These are phyloP conservation scores for Centella asiatica DNA, from an alignment of 129 eudicot genomes.

Conservation along the genomic window DNA sequence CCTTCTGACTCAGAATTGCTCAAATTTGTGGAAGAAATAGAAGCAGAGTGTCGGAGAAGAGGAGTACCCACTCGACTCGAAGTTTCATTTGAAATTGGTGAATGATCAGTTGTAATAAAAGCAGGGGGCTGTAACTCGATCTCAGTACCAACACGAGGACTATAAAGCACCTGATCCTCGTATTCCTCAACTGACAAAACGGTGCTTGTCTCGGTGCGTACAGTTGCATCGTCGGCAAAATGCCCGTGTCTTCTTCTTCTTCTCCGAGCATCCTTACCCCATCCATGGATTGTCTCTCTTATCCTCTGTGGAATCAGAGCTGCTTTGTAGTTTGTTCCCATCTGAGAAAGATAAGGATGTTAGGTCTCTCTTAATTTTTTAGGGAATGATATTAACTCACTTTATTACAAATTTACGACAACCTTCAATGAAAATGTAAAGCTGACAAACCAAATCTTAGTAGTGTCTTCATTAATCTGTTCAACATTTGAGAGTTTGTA, in stretches of 20 bases:
- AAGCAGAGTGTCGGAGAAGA: conserved; percentile 66
- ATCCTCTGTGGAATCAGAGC: conserved; percentile 89
- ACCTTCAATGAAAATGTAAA: too few relatives aligned
- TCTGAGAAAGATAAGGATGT: conserved; percentile 37
- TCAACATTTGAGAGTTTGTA: too few relatives aligned
- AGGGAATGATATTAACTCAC: too few relatives aligned
- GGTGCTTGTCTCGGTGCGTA: conserved; percentile 80
- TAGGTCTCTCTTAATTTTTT: neutral
- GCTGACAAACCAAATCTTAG: too few relatives aligned
- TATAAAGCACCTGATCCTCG: conserved; percentile 50
- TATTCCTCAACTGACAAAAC: conserved; percentile 71
- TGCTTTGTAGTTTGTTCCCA: conserved; percentile 99
- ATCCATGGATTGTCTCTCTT: conserved; percentile 85
- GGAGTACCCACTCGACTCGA: conserved; percentile 79
- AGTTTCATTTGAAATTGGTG: conserved; percentile 44
- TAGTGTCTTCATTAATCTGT: too few relatives aligned
- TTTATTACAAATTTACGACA: too few relatives aligned
- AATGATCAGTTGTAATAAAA: conserved; percentile 7
- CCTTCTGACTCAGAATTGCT: conserved; percentile 29
- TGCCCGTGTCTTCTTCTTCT: conserved; percentile 61
- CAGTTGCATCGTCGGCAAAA: conserved; percentile 63
- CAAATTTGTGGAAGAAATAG: conserved; percentile 42
- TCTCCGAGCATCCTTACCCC: conserved; percentile 83
- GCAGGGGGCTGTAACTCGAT: conserved; percentile 59
- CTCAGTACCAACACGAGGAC: conserved; percentile 46